Percentiles rank a stretch among this genome's conserved stretches.
phyloP scores from a whole-genome alignment of 148 eudicot species.

The Vaccinium myrtillus region DNA sequence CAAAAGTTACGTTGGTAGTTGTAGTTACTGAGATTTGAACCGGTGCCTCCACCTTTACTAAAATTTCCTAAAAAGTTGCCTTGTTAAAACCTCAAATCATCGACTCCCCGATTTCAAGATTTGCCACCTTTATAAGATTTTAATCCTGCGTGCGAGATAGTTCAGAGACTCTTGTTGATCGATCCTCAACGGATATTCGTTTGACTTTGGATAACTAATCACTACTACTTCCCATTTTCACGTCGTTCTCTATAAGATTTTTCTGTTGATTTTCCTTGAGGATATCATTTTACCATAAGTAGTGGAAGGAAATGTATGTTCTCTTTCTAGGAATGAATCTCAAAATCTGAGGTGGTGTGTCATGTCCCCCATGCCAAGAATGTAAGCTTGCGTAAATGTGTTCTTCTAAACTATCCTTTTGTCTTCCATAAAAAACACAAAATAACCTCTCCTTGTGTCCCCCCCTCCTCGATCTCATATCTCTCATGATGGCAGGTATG shows the following conservation, averaged over 20 bases:
- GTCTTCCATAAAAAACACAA: too few relatives aligned
- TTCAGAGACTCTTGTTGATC: not conserved
- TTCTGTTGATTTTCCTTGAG: not conserved
- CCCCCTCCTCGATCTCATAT: not conserved
- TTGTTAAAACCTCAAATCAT: not conserved
- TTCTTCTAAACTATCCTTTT: constrained; percentile 12
- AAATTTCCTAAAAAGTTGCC: not conserved
- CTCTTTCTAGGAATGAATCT: constrained; percentile 14
- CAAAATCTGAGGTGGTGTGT: constrained; percentile 22
- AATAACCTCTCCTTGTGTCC: constrained; percentile 9
- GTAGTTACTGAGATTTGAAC: too few relatives aligned
- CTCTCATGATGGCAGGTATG: constrained; percentile 12
- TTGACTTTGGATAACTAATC: not conserved
- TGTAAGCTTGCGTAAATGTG: constrained; percentile 22
- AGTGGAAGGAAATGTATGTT: constrained; percentile 12
- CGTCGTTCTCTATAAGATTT: not conserved
- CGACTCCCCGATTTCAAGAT: not conserved
- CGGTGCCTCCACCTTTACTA: too few relatives aligned
- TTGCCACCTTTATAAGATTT: not conserved
- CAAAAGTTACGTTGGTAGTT: too few relatives aligned
- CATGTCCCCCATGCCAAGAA: constrained; percentile 23
- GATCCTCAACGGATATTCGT: not conserved
- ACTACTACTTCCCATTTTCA: not conserved
- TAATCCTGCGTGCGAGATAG: not conserved
- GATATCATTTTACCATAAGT: not conserved